Base-by-base conservation (phyloP, 768 basidiomycete genomes). In the Hygrocybe coccinea region DNA sequence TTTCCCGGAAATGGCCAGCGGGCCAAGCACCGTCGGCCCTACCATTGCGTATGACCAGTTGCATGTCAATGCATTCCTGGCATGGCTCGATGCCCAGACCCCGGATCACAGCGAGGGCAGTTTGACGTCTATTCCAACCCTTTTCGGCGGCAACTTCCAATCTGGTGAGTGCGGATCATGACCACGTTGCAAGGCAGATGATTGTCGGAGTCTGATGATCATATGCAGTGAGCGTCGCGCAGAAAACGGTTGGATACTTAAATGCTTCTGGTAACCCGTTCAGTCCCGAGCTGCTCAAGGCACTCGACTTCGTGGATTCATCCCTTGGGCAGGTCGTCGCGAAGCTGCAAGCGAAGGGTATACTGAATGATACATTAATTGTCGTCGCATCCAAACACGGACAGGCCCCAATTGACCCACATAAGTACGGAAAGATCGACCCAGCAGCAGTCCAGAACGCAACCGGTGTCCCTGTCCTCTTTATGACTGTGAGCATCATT, bases 101-200 rank as follows among this genome's bases (percentile, higher is more conserved):
- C 51, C 51, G 10, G 36, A 10, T 14, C 44, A 52, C 24, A 11
- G 11, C 10, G 24, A 10, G n/a, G 51, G 51, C 7, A 52, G 9
- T 11, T 25, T 52, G n/a, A 52, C 9, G 7, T 11, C 11, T 11
- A 39, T 52, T 15, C 51, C 51, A 7, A 24, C 51, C 8, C 24
- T 52, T 10, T 52, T 52, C 22, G 51, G 51, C 14, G 51, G 51
- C 14, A 52, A 52, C 37, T 52, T 52, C 22, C 51, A 52, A 21
- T 6, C 11, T 25, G 37, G 51, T 52, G 33, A 7, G 51, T 39
- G 15, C 25, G 29, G 25, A 29, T 21, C 10, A 35, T 35, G 10
- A 21, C 15, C 8, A 11, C 25, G 10, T 24, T 34, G 29, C 25
- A 12, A 50, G 25, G 7, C n/a, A n/a, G n/a, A n/a, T n/a, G n/a